Evolutionary conservation across 2,329 filamentous ascomycete species (phyloP), one percentile per base, ranked within the genome.

Genomic region (Neopestalotiopsis rosae): DNA sequence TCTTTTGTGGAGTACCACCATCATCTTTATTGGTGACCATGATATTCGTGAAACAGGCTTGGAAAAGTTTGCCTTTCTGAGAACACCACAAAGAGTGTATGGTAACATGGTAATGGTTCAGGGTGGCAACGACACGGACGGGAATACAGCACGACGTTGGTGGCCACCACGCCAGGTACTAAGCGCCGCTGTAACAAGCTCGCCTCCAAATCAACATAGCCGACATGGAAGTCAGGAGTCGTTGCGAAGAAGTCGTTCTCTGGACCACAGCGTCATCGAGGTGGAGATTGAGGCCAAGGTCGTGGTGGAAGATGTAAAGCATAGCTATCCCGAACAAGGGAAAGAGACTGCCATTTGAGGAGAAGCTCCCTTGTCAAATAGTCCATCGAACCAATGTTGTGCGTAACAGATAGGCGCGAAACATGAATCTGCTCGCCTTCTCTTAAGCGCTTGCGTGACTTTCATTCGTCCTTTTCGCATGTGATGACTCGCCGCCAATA

Each of bases 1-100:
- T 4, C 24, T 67, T 9, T 63, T 67, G 28, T 67, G 66, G 66
- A 62, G 58, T 40, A 62, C 66, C 24, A 67, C 59, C 10, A 67
- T 67, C 59, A 24, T 63, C 58, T 63, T 67, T 24, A 61, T 62
- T 24, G 57, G 58, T 9, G 57, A 62, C 24, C 17, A 67, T 12
- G 66, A 67, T 38, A 62, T 63, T 38, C 38, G 30, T 9, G 45
- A 63, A 20, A 67, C 66, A 3, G 66, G 66, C 12, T 42, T 67
- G 12, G 57, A 67, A 5, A 49, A 63, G 30, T 67, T 67, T 57
- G 57, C 66, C 40, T 62, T 67, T 24, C 2, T 67, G 7, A 34
- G 66, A 28, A 67, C 66, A 7, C 66, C 66, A 1, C 13, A 67
- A 12, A 63, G 66, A 40, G 13, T 59, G 4, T 67, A 62, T 24